phyloP scores from a whole-genome alignment of 1,284 basidiomycete genomes.

The Ustilago esculenta region DNA sequence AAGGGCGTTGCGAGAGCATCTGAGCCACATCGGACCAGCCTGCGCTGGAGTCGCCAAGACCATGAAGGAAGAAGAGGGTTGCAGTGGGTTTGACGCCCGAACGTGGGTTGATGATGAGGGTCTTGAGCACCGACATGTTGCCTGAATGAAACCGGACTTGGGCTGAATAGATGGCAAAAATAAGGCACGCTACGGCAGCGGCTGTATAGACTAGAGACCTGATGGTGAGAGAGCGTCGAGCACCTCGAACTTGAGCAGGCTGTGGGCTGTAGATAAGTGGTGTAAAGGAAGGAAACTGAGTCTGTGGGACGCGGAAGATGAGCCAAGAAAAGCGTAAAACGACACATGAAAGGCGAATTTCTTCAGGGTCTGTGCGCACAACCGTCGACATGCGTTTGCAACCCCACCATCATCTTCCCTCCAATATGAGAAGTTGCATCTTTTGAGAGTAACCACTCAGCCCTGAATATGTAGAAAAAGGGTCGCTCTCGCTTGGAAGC shows the following conservation, averaged over 20 bases:
- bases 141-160: neutral
- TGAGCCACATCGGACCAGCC: conserved; percentile 65
- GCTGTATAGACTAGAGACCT: neutral
- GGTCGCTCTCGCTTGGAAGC: too few relatives aligned
- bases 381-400: conserved; percentile 4
- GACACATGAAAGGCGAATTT: neutral
- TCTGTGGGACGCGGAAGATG: neutral
- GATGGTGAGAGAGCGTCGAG: conserved; percentile 6
- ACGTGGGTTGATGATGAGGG: conserved; percentile 59
- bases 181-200: conserved; percentile 13
- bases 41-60: conserved; percentile 62
- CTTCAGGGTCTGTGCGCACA: conserved; percentile 7
- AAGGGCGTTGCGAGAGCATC: conserved; percentile 61
- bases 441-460: too few relatives aligned
- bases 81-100: conserved; percentile 59
- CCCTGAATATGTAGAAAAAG: too few relatives aligned
- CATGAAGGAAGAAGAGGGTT: conserved; percentile 63
- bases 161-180: conserved; percentile 2
- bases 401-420: neutral
- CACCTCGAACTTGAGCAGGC: too few relatives aligned
- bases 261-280: neutral
- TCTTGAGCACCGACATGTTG: conserved; percentile 58
- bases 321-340: neutral
- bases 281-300: neutral
- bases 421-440: too few relatives aligned